Evolutionary conservation across 768 basidiomycete species (phyloP), one percentile per base, ranked within the genome.

Genomic region (Boletus tylopilopsis): DNA sequence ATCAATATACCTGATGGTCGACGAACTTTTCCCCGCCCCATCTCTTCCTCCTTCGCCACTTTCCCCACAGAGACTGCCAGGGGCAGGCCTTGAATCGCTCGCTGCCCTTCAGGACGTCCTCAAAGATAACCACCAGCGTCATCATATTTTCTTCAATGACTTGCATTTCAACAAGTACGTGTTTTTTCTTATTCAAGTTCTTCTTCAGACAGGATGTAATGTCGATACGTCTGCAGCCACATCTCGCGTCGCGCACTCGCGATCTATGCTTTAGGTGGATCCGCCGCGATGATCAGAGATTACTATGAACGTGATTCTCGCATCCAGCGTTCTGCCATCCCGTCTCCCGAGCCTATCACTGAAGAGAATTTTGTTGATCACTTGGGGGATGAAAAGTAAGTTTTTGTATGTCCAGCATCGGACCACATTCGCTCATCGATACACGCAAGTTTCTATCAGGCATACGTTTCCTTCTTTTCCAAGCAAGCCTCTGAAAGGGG

Each of bases 61-160:
- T 3, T 60, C 49, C 6, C 67, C 65, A 2, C 63, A 67, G 25
- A 63, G 63, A n/a, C 19, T 62, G 2, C 60, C 67, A 0, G 67
- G 72, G 5, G 51, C 62, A 23, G 61, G 45, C 8, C 2, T 43
- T 0, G 55, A 64, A 13, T 56, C 64, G 2, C 53, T 64, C 22
- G 41, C 41, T 21, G 59, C 64, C n/a, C 69, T 44, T 24, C 56
- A 27, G 50, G 64, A 62, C 5, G 51, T 71, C 7, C 64, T 82
- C 46, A 75, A 73, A 50, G 76, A 80, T 5, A 78, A 79, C 47
- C 75, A 81, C 39, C 59, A 64, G 21, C 71, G 64, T 41, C 66
- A 70, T 59, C 79, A 83, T 42, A 69, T 75, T 15, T 83, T 75
- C 62, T 73, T 76, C 60, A 75, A 80, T 43, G 59, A 75, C 11